These are phyloP conservation scores for Candida xyloterini DNA, from an alignment of 805 yeast genomes.

Conservation along the genomic window DNA sequence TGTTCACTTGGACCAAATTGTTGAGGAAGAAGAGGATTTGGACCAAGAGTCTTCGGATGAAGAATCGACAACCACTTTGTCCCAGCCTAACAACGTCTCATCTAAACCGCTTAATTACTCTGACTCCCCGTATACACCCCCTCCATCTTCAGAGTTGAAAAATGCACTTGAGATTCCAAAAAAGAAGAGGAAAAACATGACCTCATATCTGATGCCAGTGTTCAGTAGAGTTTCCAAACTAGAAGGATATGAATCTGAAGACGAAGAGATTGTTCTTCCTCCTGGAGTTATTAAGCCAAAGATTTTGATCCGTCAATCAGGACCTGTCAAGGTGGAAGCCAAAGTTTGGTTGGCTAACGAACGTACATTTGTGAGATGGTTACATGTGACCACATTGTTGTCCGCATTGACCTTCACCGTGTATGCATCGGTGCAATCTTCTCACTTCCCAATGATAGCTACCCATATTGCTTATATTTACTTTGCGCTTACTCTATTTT, in stretches of 20 bases:
- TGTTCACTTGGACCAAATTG: constrained; percentile 32
- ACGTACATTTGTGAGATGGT: constrained; percentile 95
- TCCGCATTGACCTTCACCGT: constrained; percentile 83
- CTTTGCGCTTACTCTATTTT: constrained; percentile 76
- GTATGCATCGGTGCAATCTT: constrained; percentile 66
- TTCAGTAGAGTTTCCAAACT: constrained; percentile 32
- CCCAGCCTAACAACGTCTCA: constrained; percentile 5
- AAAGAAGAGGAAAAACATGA: constrained; percentile 19
- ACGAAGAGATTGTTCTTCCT: constrained; percentile 81
- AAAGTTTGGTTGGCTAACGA: constrained; percentile 99
- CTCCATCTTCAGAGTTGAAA: constrained; percentile 1
- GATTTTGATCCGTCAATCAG: constrained; percentile 76
- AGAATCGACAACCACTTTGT: constrained; percentile 46
- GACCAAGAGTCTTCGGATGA: constrained; percentile 52
- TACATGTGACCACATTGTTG: constrained; percentile 80
- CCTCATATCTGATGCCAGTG: constrained; percentile 31
- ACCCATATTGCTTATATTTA: constrained; percentile 71
- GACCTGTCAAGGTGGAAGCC: constrained; percentile 92
- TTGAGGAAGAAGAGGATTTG: constrained; percentile 34
- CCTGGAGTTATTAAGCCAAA: constrained; percentile 86
- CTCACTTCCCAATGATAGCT: constrained; percentile 65
- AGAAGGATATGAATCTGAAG: constrained; percentile 67
- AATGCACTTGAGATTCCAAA: constrained; percentile 2
- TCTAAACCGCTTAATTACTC: constrained; percentile 3
- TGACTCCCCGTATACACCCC: constrained; percentile 3